Conservation (phyloP, 2,329 filamentous ascomycete species). For the Elsinoe batatas region DNA sequence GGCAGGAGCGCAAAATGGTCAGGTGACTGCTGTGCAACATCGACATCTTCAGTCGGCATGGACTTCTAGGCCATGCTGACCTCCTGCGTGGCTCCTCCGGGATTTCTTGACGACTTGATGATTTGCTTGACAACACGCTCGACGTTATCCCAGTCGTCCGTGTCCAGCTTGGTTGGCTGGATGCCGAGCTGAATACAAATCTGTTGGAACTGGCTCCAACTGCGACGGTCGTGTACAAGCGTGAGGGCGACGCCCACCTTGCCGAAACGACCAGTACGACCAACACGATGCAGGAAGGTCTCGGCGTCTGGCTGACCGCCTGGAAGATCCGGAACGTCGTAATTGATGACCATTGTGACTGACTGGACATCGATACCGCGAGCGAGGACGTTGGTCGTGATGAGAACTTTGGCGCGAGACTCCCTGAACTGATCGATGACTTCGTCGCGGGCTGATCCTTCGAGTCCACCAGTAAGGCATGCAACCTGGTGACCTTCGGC, state of each 20-base stretch:
- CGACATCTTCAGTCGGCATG: neutral
- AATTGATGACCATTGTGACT: slow-evolving; percentile 98
- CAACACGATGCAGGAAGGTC: slow-evolving; percentile 96
- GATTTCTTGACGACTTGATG: slow-evolving; percentile 50
- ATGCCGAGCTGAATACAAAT: slow-evolving; percentile 76
- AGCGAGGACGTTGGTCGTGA: slow-evolving; percentile 92
- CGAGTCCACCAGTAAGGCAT: slow-evolving; percentile 78
- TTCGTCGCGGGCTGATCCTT: slow-evolving; percentile 70
- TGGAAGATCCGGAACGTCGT: slow-evolving; percentile 48
- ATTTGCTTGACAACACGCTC: slow-evolving; percentile 73
- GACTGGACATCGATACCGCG: slow-evolving; percentile 88
- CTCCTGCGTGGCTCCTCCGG: neutral
- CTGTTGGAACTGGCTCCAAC: slow-evolving; percentile 66
- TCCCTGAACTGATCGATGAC: slow-evolving; percentile 79
- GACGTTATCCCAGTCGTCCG: slow-evolving; percentile 81
- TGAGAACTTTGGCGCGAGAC: slow-evolving; percentile 86
- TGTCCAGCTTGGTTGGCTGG: slow-evolving; percentile 69
- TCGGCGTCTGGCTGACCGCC: slow-evolving; percentile 74
- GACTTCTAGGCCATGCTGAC: slow-evolving; percentile 6
- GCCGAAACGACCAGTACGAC: slow-evolving; percentile 90
- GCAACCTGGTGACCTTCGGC: slow-evolving; percentile 86
- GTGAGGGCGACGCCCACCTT: slow-evolving; percentile 93
- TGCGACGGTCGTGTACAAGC: slow-evolving; percentile 79
- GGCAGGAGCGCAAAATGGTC: neutral
- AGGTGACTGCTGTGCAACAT: neutral